Conservation (phyloP, 2,329 filamentous ascomycete genomes). For the Talaromyces verruculosus region DNA sequence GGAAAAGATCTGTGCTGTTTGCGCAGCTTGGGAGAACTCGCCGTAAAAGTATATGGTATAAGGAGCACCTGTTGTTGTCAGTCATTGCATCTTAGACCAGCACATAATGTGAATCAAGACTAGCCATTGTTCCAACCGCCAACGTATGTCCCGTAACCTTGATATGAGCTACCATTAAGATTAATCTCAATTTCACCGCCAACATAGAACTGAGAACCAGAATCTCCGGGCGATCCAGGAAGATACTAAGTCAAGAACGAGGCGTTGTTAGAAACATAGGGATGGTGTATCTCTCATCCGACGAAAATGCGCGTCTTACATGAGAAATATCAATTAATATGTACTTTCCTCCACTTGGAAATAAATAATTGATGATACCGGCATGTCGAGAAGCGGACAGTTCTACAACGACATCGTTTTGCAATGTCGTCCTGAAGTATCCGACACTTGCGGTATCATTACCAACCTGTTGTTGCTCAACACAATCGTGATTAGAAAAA, state of each 20-base stretch:
- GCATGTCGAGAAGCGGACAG: slow-evolving; percentile 65
- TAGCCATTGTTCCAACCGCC: slow-evolving; percentile 48
- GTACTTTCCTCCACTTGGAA: slow-evolving; percentile 56
- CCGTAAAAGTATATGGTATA: slow-evolving; percentile 50
- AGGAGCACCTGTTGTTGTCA: slow-evolving; percentile 31
- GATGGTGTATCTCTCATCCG: neutral
- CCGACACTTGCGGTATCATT: slow-evolving; percentile 61
- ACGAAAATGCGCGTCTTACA: slow-evolving; percentile 24
- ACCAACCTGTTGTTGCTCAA: slow-evolving; percentile 30
- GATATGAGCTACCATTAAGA: slow-evolving; percentile 43
- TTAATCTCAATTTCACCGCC: slow-evolving; percentile 43
- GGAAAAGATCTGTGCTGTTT: slow-evolving; percentile 40
- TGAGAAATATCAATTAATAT: slow-evolving; percentile 62
- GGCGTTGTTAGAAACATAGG: neutral
- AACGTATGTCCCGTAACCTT: slow-evolving; percentile 50
- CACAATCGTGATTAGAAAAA: neutral
- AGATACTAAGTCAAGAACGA: slow-evolving; percentile 44
- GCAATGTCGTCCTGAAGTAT: slow-evolving; percentile 62
- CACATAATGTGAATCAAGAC: neutral
- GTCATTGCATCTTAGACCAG: neutral
- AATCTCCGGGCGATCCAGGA: slow-evolving; percentile 43
- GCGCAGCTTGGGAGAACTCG: slow-evolving; percentile 41
- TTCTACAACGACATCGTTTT: slow-evolving; percentile 59
- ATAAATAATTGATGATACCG: slow-evolving; percentile 64
- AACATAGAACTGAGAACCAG: slow-evolving; percentile 45